Evolutionary conservation across 805 yeast species (phyloP).

Genomic region (Sugiyamaella americana): DNA sequence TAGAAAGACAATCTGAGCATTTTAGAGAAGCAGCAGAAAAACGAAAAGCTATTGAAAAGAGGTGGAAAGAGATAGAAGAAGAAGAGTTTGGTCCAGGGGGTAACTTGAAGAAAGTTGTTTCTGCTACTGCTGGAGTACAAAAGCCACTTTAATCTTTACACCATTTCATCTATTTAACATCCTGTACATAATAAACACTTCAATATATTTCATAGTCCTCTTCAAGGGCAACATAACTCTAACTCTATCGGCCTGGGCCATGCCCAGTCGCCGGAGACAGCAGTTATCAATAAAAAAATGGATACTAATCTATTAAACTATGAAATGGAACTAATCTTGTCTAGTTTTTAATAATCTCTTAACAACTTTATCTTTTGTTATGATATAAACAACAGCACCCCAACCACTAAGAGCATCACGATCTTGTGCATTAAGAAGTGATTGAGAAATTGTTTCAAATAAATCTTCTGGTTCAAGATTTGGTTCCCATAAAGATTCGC

Average conservation of each 20-base stretch:
- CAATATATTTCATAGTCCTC: too few species aligned
- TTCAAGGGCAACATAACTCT: too few species aligned
- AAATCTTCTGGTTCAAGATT: constrained; percentile 88
- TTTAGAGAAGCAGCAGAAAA: constrained; percentile 48
- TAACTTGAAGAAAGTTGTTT: constrained; percentile 36
- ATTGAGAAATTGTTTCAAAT: constrained; percentile 92
- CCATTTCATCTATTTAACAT: too few species aligned
- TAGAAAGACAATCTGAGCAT: constrained; percentile 49
- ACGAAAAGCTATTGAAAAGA: constrained; percentile 47
- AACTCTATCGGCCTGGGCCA: too few species aligned
- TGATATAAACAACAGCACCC: constrained; percentile 93
- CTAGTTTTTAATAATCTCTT: constrained; percentile 87
- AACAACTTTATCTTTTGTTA: constrained; percentile 85
- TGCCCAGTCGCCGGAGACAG: too few species aligned
- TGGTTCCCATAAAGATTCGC: constrained; percentile 94
- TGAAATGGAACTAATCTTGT: constrained; percentile 89
- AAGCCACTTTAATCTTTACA: too few species aligned
- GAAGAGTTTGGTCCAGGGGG: constrained; percentile 75
- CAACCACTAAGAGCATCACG: constrained; percentile 97
- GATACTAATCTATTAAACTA: too few species aligned
- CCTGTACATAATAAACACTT: too few species aligned
- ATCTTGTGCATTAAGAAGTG: constrained; percentile 88
- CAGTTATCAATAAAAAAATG: too few species aligned
- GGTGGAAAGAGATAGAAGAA: constrained; percentile 60
- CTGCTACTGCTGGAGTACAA: too few species aligned